phyloP scores from a whole-genome alignment of 2,329 filamentous ascomycete species.

The Botrytis medusae region DNA sequence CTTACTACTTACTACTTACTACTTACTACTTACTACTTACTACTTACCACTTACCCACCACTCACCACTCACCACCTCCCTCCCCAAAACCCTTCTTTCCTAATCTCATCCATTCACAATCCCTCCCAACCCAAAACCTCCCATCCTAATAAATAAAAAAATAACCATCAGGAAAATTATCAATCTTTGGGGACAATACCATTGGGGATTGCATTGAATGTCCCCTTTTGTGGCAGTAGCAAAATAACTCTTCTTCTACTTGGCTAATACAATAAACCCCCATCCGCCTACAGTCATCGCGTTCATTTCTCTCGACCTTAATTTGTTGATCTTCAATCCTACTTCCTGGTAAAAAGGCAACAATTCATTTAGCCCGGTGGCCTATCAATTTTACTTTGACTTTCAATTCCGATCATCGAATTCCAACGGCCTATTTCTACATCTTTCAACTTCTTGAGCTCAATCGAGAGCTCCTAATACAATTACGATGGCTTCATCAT shows the following conservation, averaged over 20 bases:
- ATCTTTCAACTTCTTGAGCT: slow-evolving; percentile 24
- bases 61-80: not conserved
- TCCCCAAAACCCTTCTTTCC: slow-evolving; percentile 9
- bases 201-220: slow-evolving; percentile 21
- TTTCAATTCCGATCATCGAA: slow-evolving; percentile 13
- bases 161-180: not conserved
- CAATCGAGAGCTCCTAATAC: slow-evolving; percentile 28
- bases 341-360: slow-evolving; percentile 23
- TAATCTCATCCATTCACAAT: slow-evolving; percentile 17
- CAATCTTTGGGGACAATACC: slow-evolving; percentile 20
- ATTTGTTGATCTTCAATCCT: slow-evolving; percentile 23
- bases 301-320: slow-evolving; percentile 23
- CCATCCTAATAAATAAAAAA: not conserved
- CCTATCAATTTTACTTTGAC: slow-evolving; percentile 26
- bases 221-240: slow-evolving; percentile 10
- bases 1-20: not conserved
- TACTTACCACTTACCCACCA: not conserved
- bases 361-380: slow-evolving; percentile 11
- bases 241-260: not conserved
- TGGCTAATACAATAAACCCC: slow-evolving; percentile 1
- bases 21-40: not conserved
- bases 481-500: slow-evolving; percentile 39
- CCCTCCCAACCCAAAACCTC: slow-evolving; percentile 13
- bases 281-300: slow-evolving; percentile 31
- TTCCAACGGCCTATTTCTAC: not conserved